phyloP scores from a whole-genome alignment of 345 rosid genomes.

The Hypericum androsaemum region DNA sequence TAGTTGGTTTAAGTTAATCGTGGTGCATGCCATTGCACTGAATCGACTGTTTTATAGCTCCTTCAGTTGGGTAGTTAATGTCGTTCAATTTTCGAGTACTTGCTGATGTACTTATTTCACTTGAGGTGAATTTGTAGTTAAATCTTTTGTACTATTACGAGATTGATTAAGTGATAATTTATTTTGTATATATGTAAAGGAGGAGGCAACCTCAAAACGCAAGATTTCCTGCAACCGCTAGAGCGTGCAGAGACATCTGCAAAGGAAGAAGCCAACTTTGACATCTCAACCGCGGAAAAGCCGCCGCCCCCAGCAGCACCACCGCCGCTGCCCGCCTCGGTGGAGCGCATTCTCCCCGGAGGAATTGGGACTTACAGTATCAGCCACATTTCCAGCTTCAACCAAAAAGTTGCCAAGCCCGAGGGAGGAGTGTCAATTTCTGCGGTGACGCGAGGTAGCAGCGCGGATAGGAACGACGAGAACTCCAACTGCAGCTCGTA shows the following conservation, averaged over 20 bases:
- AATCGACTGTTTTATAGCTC: no score
- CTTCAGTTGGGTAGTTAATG: no score
- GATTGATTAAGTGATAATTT: conserved; percentile 22
- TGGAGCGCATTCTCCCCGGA: conserved; percentile 71
- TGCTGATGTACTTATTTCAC: conserved; percentile 11
- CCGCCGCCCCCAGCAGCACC: conserved; percentile 44
- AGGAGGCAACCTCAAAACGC: conserved; percentile 59
- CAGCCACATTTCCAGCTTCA: conserved; percentile 57
- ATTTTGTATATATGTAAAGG: not conserved
- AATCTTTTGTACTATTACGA: not conserved
- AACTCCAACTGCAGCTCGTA: conserved; percentile 77
- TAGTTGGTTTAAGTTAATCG: no score
- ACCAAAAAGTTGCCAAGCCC: conserved; percentile 55
- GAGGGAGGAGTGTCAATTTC: conserved; percentile 37
- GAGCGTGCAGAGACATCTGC: conserved; percentile 41
- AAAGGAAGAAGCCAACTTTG: conserved; percentile 40
- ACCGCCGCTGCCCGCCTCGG: conserved; percentile 21
- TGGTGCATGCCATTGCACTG: no score
- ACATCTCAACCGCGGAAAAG: conserved; percentile 38
- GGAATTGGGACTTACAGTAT: conserved; percentile 89
- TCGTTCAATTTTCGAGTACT: no score
- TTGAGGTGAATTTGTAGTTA: conserved; percentile 5
- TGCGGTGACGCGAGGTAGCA: conserved; percentile 35
- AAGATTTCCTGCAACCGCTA: conserved; percentile 69
- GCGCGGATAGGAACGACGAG: conserved; percentile 58